Evolutionary conservation across 1,139 yeast genomes (phyloP).

Genomic region (Pichia cactophila): DNA sequence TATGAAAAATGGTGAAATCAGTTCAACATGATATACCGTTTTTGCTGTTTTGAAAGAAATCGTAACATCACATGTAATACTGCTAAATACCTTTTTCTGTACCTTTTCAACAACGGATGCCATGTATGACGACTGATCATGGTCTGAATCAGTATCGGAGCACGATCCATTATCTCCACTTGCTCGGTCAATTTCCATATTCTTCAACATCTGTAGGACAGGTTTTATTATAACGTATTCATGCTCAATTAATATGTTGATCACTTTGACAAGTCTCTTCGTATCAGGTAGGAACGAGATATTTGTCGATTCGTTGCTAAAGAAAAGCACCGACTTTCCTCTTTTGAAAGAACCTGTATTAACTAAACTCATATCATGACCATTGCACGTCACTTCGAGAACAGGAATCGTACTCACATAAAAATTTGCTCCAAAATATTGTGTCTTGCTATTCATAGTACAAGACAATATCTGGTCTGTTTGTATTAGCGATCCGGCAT

Average conservation of each 20-base stretch:
- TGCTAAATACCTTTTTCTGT: neutral
- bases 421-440: conserved; percentile 8
- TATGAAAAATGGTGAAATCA: conserved; percentile 20
- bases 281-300: conserved; percentile 19
- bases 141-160: neutral
- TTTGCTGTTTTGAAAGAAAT: conserved; percentile 13
- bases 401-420: conserved; percentile 12
- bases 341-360: conserved; percentile 17
- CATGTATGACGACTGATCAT: neutral
- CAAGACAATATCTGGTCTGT: conserved; percentile 17
- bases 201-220: conserved; percentile 3
- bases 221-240: conserved; percentile 18
- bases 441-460: conserved; percentile 13
- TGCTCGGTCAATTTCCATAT: neutral
- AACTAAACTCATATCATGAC: conserved; percentile 16
- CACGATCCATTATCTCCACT: neutral
- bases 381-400: conserved; percentile 12
- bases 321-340: conserved; percentile 19
- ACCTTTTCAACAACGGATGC: conserved; percentile 4
- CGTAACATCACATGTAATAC: conserved; percentile 9
- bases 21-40: conserved; percentile 14
- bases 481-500: conserved; percentile 17
- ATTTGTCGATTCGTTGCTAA: conserved; percentile 12
- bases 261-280: conserved; percentile 12
- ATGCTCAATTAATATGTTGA: conserved; percentile 16